Conservation (phyloP, 2,329 filamentous ascomycete genomes). For the Elsinoe necatrix region DNA sequence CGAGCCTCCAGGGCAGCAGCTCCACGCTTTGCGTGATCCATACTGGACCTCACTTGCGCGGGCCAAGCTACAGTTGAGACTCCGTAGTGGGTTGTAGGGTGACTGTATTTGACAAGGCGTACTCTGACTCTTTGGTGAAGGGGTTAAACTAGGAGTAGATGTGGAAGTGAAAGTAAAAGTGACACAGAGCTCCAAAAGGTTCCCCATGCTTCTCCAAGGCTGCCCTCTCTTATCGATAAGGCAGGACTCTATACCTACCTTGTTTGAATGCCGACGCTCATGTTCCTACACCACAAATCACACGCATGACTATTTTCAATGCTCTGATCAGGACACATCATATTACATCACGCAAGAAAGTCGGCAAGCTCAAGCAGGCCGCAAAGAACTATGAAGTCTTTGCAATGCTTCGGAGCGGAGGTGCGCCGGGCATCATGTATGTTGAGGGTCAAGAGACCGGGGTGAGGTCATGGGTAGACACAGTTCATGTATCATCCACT, state of each 20-base stretch:
- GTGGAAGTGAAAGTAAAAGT: neutral
- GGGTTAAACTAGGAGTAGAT: no score
- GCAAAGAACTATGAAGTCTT: conserved; percentile 53
- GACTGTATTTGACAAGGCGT: neutral
- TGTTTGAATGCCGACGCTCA: no score
- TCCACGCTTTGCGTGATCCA: conserved; percentile 20
- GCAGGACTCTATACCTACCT: neutral
- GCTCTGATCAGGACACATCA: conserved; percentile 71
- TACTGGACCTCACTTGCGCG: neutral
- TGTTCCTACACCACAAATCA: no score
- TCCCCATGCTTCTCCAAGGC: neutral
- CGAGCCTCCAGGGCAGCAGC: conserved; percentile 47
- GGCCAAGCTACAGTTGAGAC: no score
- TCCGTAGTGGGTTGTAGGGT: no score
- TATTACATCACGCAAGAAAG: conserved; percentile 72
- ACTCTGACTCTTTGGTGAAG: no score
- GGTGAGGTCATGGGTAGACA: conserved; percentile 55
- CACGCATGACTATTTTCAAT: conserved; percentile 34
- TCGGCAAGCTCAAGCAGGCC: conserved; percentile 54
- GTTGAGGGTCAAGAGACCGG: conserved; percentile 53
- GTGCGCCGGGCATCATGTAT: conserved; percentile 70
- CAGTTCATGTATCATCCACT: conserved; percentile 43
- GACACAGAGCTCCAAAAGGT: neutral
- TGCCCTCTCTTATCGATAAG: conserved; percentile 11
- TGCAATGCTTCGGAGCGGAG: conserved; percentile 58